These are phyloP conservation scores for Pseudonitzschia multiseries DNA, from an alignment of 108 stramenopile species.

Conservation along the genomic window DNA sequence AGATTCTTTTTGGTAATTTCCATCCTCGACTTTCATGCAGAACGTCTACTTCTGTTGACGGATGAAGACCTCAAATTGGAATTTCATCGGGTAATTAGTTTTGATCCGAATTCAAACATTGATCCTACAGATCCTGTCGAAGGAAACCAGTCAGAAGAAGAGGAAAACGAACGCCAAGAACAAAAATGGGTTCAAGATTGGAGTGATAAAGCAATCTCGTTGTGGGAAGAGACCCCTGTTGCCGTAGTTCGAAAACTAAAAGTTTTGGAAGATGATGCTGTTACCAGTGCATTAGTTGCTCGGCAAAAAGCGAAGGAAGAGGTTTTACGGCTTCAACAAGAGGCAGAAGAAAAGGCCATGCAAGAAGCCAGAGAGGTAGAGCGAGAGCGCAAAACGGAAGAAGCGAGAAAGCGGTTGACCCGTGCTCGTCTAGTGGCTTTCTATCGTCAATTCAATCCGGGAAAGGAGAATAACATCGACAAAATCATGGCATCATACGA, in stretches of 20 bases:
- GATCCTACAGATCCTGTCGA: background rate
- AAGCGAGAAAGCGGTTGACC: constrained; percentile 59
- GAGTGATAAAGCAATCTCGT: constrained; percentile 45
- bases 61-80: constrained; percentile 61
- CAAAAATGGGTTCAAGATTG: constrained; percentile 54
- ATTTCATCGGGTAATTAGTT: constrained; percentile 50
- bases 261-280: constrained; percentile 65
- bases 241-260: constrained; percentile 58
- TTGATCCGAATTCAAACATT: constrained; percentile 32
- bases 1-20: constrained; percentile 80
- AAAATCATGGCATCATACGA: constrained; percentile 70
- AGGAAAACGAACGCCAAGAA: constrained; percentile 27
- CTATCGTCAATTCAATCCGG: constrained; percentile 74
- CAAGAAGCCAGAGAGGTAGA: constrained; percentile 60
- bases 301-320: constrained; percentile 61
- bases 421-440: constrained; percentile 76
- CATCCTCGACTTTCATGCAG: constrained; percentile 66
- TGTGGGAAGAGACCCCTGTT: constrained; percentile 65
- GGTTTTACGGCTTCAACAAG: constrained; percentile 49
- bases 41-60: constrained; percentile 64
- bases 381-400: constrained; percentile 56
- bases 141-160: constrained; percentile 27
- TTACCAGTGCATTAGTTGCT: constrained; percentile 45
- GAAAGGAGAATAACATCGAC: constrained; percentile 76
- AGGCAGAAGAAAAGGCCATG: constrained; percentile 64